These are phyloP conservation scores for Colletotrichum spaethianum DNA, from an alignment of 2,329 filamentous ascomycete genomes.

Conservation along the genomic window DNA sequence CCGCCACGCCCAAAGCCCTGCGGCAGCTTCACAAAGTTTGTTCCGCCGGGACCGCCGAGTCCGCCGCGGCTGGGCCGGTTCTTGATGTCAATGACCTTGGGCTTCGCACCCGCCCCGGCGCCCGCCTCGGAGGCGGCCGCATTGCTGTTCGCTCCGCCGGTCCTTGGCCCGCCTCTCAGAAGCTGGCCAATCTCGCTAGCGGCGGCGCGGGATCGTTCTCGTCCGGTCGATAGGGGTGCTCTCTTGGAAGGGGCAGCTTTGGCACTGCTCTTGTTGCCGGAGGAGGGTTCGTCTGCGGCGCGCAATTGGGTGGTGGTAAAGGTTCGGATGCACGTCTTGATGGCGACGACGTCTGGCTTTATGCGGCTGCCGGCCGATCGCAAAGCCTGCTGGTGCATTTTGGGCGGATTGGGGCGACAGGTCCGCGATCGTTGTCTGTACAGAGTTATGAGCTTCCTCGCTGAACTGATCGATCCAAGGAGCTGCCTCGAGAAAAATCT, in stretches of 20 bases:
- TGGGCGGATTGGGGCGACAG: constrained; percentile 27
- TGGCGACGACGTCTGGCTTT: constrained; percentile 49
- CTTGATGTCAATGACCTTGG: constrained; percentile 57
- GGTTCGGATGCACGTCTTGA: constrained; percentile 52
- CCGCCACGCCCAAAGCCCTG: constrained; percentile 29
- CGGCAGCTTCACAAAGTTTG: constrained; percentile 36
- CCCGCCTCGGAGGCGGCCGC: constrained; percentile 33
- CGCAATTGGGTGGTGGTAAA: constrained; percentile 57
- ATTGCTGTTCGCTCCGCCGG: not conserved
- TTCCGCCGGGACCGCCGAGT: constrained; percentile 4
- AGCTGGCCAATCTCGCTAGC: constrained; percentile 53
- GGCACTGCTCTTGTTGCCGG: constrained; percentile 23
- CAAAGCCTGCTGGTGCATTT: constrained; percentile 56
- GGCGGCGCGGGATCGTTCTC: constrained; percentile 52
- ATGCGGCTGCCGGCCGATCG: constrained; percentile 55
- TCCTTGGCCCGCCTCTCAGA: constrained; percentile 39
- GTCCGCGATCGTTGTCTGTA: constrained; percentile 27
- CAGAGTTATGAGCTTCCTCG: constrained; percentile 7
- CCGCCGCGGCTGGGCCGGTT: constrained; percentile 49
- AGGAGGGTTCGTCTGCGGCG: constrained; percentile 46
- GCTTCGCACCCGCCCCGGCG: constrained; percentile 40
- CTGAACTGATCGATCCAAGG: constrained; percentile 2
- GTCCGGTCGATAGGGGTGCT: constrained; percentile 44
- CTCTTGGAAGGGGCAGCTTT: constrained; percentile 6
- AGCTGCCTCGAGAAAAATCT: constrained; percentile 33